Base-by-base conservation (phyloP, 148 eudicot species). In the Fallopia convolvulus region DNA sequence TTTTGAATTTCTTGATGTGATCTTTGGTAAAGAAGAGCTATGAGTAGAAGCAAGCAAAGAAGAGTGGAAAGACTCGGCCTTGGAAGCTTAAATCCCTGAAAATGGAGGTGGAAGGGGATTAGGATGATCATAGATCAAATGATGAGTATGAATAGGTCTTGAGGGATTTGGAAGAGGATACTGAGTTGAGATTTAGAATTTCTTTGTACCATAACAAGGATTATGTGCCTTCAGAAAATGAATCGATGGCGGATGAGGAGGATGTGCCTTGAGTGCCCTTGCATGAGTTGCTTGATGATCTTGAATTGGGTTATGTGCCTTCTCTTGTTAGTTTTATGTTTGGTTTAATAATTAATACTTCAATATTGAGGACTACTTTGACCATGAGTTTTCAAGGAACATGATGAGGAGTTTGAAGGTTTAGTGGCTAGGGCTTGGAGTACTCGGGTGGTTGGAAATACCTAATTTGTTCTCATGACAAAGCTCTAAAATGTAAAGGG, bases 61-160 rank as follows among this genome's bases (percentile, higher is more conserved):
- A 84, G 77, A 82, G 82, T 1, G 88, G 87, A 63, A 90, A 89
- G 88, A 85, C 90, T 44, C 89, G 91, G 65, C 21, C 89, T 18
- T 90, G 97, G 97, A 92, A 89, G 88, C 92, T 90, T 15, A 86
- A 89, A 76, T 79, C 89, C 40, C 89, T 92, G 3, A 74, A 71
- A 46, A 90, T 92, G 92, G 93, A 92, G 81, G 77, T 87, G 40
- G 78, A 56, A 11, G 78, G 85, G 5, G 83, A 86, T 21, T 3
- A 1, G 36, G 86, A 82, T 58, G 97, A n/a, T n/a, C n/a, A 88
- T 6, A 89, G 85, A 85, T 75, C 33, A 84, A 81, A 79, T 17
- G 23, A 79, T 6, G 97, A 91, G 81, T 91, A 91, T 68, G 97
- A 91, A 63, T 81, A 83, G 75, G 89, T 91, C 83, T 85, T 87